Evolutionary conservation across 1,284 basidiomycete genomes (phyloP), one percentile per base, ranked within the genome.

Genomic region (Moesziomyces globuligerus): DNA sequence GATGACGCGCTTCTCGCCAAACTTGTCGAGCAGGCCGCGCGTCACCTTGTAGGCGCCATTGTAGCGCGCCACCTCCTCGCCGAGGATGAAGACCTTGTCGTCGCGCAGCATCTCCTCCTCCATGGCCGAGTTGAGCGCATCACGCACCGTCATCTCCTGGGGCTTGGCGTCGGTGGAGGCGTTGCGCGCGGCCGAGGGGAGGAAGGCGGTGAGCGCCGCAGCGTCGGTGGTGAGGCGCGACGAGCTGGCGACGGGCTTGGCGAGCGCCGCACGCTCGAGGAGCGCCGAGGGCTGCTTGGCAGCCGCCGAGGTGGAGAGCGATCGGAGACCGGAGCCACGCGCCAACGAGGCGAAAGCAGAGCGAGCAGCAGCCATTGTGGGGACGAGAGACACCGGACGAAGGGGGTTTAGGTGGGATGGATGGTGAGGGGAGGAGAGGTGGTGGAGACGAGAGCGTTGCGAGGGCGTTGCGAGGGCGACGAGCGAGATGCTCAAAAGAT

Each of bases 91-190:
- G 48, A 99, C 96, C 37, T 86, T 90, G 83, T 95, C 91, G 85
- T 99, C 96, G 48, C 93, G 89, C 78, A 91, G 83, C 96, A 99
- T 98, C 86, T 99, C 96, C 86, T 99, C 96, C 86, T 98, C 96
- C 92, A 99, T 95, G 34, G 96, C 96, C 62, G 90, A 86, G 86
- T 98, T 98, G 75, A 99, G 89, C 38, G 96, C 96, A 61, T 99
- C 96, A 82, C 96, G 92, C 66, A 98, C 95, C 49, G 94, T 98
- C 93, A 98, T 92, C 91, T 94, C 82, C 53, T 75, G 72, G 7
- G 75, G 67, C 58, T 72, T 67, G 48, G 47, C 50, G 45, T 73
- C 61, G 48, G 74, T 58, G 50, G 73, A 72, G 36, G 74, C 74
- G 57, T 72, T 72, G 52, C 69, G 65, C 29, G 70, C 25, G 59